Percentiles rank a stretch among this genome's conserved stretches.
phyloP scores from a whole-genome alignment of 1,284 basidiomycete genomes.

The Trametes hirsuta region DNA sequence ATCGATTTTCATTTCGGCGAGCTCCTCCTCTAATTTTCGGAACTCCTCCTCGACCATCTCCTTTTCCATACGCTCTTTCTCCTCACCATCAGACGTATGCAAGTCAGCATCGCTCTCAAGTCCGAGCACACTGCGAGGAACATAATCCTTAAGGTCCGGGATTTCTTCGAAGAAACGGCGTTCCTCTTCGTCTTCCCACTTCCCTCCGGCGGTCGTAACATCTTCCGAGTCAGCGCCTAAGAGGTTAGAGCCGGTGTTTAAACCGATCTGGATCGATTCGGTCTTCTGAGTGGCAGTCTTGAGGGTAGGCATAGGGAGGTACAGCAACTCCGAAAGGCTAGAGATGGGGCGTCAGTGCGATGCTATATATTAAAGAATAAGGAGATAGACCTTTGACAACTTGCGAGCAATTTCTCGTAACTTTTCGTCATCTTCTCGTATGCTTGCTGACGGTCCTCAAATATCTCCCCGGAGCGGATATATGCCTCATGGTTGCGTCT shows the following conservation, averaged over 20 bases:
- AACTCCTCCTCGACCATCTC: slow-evolving; percentile 63
- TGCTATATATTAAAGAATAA: background rate
- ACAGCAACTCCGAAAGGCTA: slow-evolving; percentile 88
- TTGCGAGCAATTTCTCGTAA: slow-evolving; percentile 88
- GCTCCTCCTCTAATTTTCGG: slow-evolving; percentile 71
- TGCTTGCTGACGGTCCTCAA: slow-evolving; percentile 97
- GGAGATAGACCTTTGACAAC: slow-evolving; percentile 75
- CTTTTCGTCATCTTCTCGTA: slow-evolving; percentile 98
- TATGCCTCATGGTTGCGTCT: slow-evolving; percentile 97
- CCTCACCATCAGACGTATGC: slow-evolving; percentile 40
- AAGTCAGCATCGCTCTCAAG: slow-evolving; percentile 58
- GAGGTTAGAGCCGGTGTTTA: slow-evolving; percentile 44
- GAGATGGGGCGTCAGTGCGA: background rate
- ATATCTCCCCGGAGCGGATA: slow-evolving; percentile 97
- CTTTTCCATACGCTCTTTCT: slow-evolving; percentile 50
- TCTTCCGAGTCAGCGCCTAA: slow-evolving; percentile 58
- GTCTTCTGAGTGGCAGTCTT: slow-evolving; percentile 80
- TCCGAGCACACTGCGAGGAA: slow-evolving; percentile 88
- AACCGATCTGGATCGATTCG: slow-evolving; percentile 79
- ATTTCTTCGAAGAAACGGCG: slow-evolving; percentile 93
- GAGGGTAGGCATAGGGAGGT: slow-evolving; percentile 78
- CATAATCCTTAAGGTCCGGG: slow-evolving; percentile 88
- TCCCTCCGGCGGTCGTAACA: slow-evolving; percentile 77
- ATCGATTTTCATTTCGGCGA: slow-evolving; percentile 48
- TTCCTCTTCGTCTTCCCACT: slow-evolving; percentile 99